Evolutionary conservation across 208 protist species (phyloP).

Genomic region (Leishmania mexicana): DNA sequence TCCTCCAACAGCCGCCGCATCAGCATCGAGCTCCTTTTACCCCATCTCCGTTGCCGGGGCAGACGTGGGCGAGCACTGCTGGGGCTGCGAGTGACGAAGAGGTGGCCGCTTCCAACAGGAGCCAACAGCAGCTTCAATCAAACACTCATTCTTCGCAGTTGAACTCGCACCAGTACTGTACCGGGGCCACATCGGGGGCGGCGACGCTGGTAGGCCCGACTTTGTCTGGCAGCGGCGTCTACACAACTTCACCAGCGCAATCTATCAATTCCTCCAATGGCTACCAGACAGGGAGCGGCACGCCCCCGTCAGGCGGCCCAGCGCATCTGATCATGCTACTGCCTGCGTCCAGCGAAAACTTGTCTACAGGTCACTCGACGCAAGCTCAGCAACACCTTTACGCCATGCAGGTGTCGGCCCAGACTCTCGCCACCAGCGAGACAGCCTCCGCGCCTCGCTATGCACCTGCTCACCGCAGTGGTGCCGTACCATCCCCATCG

Average conservation of each 20-base stretch:
- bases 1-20: neutral
- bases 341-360: constrained; percentile 1
- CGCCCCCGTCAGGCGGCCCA: constrained; percentile 1
- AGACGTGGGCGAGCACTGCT: neutral
- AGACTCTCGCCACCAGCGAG: neutral
- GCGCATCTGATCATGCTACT: neutral
- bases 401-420: neutral
- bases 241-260: constrained; percentile 2
- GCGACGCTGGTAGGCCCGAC: neutral
- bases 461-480: neutral
- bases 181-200: neutral
- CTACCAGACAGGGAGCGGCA: neutral
- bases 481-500: neutral
- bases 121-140: neutral
- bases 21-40: neutral
- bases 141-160: neutral
- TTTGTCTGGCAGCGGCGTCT: neutral
- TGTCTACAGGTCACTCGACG: neutral
- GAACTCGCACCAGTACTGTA: neutral
- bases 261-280: neutral
- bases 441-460: neutral
- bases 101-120: neutral
- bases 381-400: neutral
- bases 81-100: neutral
- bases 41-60: neutral